Percentiles rank a stretch among this genome's conserved stretches.
Conservation (phyloP, 2,329 filamentous ascomycete genomes). For the Atkinsonella texensis region DNA sequence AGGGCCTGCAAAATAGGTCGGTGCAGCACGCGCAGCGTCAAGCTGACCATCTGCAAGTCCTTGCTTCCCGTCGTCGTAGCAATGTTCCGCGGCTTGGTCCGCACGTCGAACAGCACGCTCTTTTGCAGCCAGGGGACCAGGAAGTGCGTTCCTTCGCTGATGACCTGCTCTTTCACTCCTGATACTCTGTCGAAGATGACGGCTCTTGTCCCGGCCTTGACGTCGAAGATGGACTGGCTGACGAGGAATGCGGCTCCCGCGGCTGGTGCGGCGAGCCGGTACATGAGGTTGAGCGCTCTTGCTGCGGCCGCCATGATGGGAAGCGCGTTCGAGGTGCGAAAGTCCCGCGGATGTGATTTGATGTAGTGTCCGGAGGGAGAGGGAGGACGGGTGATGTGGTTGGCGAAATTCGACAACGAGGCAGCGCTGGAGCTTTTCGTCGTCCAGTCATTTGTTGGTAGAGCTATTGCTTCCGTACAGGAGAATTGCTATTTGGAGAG, state of each 20-base stretch:
- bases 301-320: constrained; percentile 38
- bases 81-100: constrained; percentile 95
- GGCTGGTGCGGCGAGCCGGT: constrained; percentile 60
- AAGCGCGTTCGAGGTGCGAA: neutral
- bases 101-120: constrained; percentile 91
- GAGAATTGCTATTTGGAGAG: too few species aligned
- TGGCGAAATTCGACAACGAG: neutral
- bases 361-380: too few species aligned
- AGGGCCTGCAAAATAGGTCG: constrained; percentile 84
- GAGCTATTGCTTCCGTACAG: too few species aligned
- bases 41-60: constrained; percentile 98
- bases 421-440: neutral
- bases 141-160: constrained; percentile 96
- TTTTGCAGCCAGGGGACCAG: constrained; percentile 91
- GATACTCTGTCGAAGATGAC: constrained; percentile 94
- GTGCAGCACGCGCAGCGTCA: constrained; percentile 91
- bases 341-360: neutral
- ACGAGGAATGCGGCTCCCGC: constrained; percentile 55
- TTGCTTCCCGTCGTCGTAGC: constrained; percentile 96
- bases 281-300: constrained; percentile 47
- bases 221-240: constrained; percentile 86
- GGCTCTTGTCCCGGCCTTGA: constrained; percentile 84
- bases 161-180: constrained; percentile 84
- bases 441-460: neutral
- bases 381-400: neutral